Percentiles rank a stretch among this genome's conserved stretches.
Evolutionary conservation across 2,329 filamentous ascomycete species (phyloP).

Genomic region (Emericellopsis atlantica): DNA sequence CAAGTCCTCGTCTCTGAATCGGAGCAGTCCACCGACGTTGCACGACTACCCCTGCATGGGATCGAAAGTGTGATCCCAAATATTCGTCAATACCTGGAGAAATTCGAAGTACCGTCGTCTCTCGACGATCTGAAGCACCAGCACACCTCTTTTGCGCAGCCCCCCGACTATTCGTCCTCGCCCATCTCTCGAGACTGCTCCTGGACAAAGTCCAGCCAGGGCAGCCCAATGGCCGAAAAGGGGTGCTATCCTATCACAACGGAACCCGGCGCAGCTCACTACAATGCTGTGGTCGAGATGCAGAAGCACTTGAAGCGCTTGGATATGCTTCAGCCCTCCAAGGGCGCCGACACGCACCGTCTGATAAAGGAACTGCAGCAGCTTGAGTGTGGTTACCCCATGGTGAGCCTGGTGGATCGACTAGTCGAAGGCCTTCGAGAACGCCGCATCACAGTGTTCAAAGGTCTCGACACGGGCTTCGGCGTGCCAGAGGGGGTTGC

Average conservation of each 20-base stretch:
- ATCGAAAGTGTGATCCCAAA: conserved; percentile 11
- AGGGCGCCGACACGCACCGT: conserved; percentile 12
- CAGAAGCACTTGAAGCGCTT: conserved; percentile 17
- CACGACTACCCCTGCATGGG: conserved; percentile 9
- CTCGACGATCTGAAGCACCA: conserved; percentile 7
- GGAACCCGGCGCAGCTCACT: conserved; percentile 13
- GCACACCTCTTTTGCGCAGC: conserved; percentile 4
- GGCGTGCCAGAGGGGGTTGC: conserved; percentile 13
- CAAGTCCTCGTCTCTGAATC: conserved; percentile 2
- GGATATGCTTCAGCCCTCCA: conserved; percentile 15
- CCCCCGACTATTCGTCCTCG: conserved; percentile 10
- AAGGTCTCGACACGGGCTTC: conserved; percentile 23
- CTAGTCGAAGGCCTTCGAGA: conserved; percentile 14
- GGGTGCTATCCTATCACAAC: conserved; percentile 18
- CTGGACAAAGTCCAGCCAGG: conserved; percentile 16
- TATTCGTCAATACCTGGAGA: conserved; percentile 8
- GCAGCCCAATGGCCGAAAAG: conserved; percentile 10
- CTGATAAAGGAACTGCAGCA: conserved; percentile 10
- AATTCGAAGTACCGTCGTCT: conserved; percentile 6
- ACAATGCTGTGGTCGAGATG: conserved; percentile 14
- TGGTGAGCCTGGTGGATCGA: conserved; percentile 10
- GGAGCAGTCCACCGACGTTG: neutral
- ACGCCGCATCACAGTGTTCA: conserved; percentile 13
- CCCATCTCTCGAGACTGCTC: conserved; percentile 14
- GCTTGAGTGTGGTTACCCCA: conserved; percentile 7